phyloP scores from a whole-genome alignment of 2,329 filamentous ascomycete species.

The Trichoderma lentiforme region DNA sequence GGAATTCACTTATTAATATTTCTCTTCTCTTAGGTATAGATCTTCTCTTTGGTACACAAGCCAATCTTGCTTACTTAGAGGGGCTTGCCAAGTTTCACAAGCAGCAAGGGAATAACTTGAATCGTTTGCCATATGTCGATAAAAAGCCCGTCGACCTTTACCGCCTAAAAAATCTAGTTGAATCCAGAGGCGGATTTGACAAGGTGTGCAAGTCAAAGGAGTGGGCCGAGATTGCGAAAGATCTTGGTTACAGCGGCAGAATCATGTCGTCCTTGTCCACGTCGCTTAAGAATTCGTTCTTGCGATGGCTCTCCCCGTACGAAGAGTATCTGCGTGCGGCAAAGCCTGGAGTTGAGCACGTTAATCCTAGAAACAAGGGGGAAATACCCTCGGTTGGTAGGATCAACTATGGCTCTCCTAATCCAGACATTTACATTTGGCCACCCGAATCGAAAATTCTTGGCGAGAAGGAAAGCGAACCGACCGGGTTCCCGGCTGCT shows the following conservation, averaged over 20 bases:
- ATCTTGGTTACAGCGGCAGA: conserved; percentile 96
- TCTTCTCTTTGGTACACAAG: conserved; percentile 68
- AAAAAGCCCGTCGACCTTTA: conserved; percentile 96
- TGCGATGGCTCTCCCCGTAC: conserved; percentile 94
- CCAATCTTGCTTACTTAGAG: conserved; percentile 93
- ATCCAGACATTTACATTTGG: background rate
- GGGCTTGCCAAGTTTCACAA: conserved; percentile 95
- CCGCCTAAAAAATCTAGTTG: conserved; percentile 93
- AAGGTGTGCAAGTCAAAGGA: conserved; percentile 97
- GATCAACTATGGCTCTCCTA: background rate
- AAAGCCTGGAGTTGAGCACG: conserved; percentile 95
- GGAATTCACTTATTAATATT: conserved; percentile 34
- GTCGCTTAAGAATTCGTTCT: conserved; percentile 96
- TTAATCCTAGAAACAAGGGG: conserved; percentile 58
- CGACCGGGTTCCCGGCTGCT: fast-evolving
- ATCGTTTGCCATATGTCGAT: conserved; percentile 92
- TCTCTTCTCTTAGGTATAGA: conserved; percentile 47
- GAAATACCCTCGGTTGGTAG: background rate
- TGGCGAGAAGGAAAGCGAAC: background rate
- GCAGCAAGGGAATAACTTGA: conserved; percentile 90
- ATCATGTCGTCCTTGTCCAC: conserved; percentile 99
- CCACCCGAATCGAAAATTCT: background rate
- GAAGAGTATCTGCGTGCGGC: conserved; percentile 89
- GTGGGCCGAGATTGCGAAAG: conserved; percentile 97
- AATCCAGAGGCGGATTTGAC: conserved; percentile 90